Evolutionary conservation across 352 stramenopile genomes (phyloP).

Genomic region (Globisporangium uncinulatum): DNA sequence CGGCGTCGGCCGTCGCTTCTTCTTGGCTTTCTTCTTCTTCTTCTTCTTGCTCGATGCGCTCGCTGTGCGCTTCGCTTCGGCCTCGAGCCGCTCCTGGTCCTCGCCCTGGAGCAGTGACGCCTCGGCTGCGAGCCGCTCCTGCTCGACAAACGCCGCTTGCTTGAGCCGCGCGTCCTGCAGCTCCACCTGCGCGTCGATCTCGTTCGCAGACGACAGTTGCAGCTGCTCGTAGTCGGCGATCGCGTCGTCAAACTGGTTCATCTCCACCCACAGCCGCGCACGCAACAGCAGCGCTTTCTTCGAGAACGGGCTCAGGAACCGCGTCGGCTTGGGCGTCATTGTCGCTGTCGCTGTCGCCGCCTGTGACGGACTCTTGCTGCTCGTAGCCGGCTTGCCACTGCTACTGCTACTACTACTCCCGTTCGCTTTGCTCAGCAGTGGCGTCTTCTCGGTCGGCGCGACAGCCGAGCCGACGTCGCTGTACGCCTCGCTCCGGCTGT

Average conservation of each 20-base stretch:
- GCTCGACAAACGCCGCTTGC: slow-evolving; percentile 29
- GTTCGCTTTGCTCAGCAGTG: slow-evolving; percentile 12
- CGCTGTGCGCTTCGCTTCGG: slow-evolving; percentile 10
- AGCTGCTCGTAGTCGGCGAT: slow-evolving; percentile 61
- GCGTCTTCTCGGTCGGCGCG: slow-evolving; percentile 7
- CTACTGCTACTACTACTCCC: slow-evolving; percentile 1
- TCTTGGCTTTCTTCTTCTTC: slow-evolving; percentile 76
- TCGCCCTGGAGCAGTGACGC: slow-evolving; percentile 35
- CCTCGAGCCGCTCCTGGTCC: slow-evolving; percentile 21
- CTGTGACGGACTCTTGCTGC: background rate
- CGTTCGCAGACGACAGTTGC: slow-evolving; percentile 48
- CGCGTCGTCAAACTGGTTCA: slow-evolving; percentile 50
- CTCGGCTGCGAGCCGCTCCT: slow-evolving; percentile 41
- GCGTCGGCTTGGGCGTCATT: slow-evolving; percentile 14
- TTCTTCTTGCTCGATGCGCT: slow-evolving; percentile 28
- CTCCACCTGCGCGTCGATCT: slow-evolving; percentile 79
- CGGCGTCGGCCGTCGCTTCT: slow-evolving; percentile 41
- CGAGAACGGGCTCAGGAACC: slow-evolving; percentile 53
- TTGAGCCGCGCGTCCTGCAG: slow-evolving; percentile 46
- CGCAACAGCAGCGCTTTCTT: slow-evolving; percentile 45
- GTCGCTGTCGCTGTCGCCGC: background rate
- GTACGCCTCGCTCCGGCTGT: slow-evolving; percentile 18
- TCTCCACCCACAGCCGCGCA: slow-evolving; percentile 36
- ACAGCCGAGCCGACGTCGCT: slow-evolving; percentile 1
- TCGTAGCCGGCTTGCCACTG: background rate